Percentiles rank a stretch among this genome's conserved stretches.
phyloP scores from a whole-genome alignment of 2,329 filamentous ascomycete species.

The Falciphora oryzae region DNA sequence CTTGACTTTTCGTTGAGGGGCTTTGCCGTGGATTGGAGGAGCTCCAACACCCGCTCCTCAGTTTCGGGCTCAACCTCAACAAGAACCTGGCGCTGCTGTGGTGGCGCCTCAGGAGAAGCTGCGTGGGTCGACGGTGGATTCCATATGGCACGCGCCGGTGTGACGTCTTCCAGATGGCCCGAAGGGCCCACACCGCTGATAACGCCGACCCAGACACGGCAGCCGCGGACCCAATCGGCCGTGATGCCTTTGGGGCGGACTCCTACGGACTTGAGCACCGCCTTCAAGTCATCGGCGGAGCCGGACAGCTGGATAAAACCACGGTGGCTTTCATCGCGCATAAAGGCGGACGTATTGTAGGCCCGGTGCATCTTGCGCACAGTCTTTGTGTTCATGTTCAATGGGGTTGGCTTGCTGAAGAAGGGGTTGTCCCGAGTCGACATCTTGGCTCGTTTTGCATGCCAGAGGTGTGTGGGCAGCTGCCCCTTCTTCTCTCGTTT shows the following conservation, averaged over 20 bases:
- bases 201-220: constrained; percentile 7
- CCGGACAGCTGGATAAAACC: constrained; percentile 79
- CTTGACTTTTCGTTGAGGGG: constrained; percentile 21
- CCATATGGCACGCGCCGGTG: constrained; percentile 7
- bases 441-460: constrained; percentile 88
- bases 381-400: constrained; percentile 5
- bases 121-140: not conserved
- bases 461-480: constrained; percentile 91
- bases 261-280: constrained; percentile 10
- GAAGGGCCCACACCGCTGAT: not conserved
- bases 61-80: constrained; percentile 6
- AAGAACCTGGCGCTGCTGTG: constrained; percentile 2
- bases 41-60: constrained; percentile 54
- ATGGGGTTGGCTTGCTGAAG: constrained; percentile 7
- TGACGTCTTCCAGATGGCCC: constrained; percentile 1
- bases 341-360: constrained; percentile 2
- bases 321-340: constrained; percentile 87
- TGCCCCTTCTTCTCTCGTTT: constrained; percentile 85
- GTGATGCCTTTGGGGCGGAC: not conserved
- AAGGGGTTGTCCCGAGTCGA: constrained; percentile 46
- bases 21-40: constrained; percentile 56
- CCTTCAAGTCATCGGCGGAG: constrained; percentile 2
- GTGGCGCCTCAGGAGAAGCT: not conserved
- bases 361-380: constrained; percentile 7
- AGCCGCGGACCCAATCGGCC: constrained; percentile 5